phyloP scores from a whole-genome alignment of 306 rosid species.

The Vigna radiata region DNA sequence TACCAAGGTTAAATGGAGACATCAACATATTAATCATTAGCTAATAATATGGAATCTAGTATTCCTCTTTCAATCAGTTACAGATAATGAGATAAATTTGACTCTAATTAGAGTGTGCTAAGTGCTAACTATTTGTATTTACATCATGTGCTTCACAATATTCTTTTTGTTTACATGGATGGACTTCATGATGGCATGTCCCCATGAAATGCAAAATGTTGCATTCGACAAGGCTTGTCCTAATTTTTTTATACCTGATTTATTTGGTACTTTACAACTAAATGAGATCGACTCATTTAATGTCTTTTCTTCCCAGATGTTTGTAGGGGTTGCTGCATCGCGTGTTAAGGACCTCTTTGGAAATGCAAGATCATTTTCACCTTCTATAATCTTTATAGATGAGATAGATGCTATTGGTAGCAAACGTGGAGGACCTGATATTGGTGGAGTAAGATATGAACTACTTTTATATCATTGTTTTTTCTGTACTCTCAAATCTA shows the following conservation, averaged over 20 bases:
- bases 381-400: slow-evolving; percentile 93
- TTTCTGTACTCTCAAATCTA: background rate
- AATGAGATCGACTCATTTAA: slow-evolving; percentile 33
- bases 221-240: slow-evolving; percentile 28
- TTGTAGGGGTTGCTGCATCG: slow-evolving; percentile 98
- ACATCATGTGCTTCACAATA: slow-evolving; percentile 14
- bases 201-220: slow-evolving; percentile 22
- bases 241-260: slow-evolving; percentile 17
- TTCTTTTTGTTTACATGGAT: slow-evolving; percentile 42
- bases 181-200: slow-evolving; percentile 21
- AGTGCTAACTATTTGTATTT: slow-evolving; percentile 26
- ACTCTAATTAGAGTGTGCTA: slow-evolving; percentile 30
- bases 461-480: slow-evolving; percentile 27
- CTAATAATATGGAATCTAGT: slow-evolving; percentile 16
- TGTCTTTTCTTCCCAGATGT: slow-evolving; percentile 69
- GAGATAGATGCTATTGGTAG: slow-evolving; percentile 99
- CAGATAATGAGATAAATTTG: slow-evolving; percentile 27
- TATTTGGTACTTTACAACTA: slow-evolving; percentile 26
- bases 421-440: slow-evolving; percentile 99
- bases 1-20: slow-evolving; percentile 21
- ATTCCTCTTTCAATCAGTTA: slow-evolving; percentile 30
- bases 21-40: slow-evolving; percentile 16
- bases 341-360: slow-evolving; percentile 96
- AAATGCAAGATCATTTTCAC: slow-evolving; percentile 89
- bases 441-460: slow-evolving; percentile 86